Evolutionary conservation across 441 rosid genomes (phyloP), one percentile per base, ranked within the genome.

Genomic region (Populus tomentosa): DNA sequence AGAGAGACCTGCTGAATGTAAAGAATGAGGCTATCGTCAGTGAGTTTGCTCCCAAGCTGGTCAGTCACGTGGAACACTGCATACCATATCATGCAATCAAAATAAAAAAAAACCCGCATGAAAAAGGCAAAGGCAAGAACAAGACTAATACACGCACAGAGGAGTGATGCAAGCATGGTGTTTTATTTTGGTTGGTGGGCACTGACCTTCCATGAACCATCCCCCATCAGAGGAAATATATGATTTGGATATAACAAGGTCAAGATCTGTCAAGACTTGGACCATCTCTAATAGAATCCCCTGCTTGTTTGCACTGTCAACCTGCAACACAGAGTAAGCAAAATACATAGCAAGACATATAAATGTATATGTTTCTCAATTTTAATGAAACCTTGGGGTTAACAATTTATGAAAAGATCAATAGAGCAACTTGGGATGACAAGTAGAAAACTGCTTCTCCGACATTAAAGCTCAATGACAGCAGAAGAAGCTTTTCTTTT

Each of bases 21-120:
- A 71, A 83, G 90, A 35, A 91, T 83, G 68, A 92, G 95, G 83
- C 86, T 85, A 73, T 89, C 87, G 75, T 95, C 99, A 61, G 89
- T 85, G 67, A 95, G 83, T 85, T 95, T 95, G 84, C 85, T 89
- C 65, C 97, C 97, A 14, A 88, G 89, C 75, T 94, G 95, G 80
- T 95, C 97, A n/a, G 93, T 94, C 89, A 94, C 98, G 87, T 94
- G 95, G 88, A 94, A 95, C 82, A 95, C 98, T 95, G 86, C 79
- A 79, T 16, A 35, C 82, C 82, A 85, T 36, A 46, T 67, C 46
- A 10, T 10, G 46, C 13, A 40, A 40, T 40, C 46, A 40, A 40
- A 84, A 70, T 8, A 28, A 38, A 73, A 84, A 66, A 59, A 38
- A 66, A 66, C 71, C 78, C 80, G 78, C 64, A 72, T 72, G 67